These are phyloP conservation scores for Blastocystis sp. DNA, from an alignment of 352 stramenopile species.

Conservation along the genomic window DNA sequence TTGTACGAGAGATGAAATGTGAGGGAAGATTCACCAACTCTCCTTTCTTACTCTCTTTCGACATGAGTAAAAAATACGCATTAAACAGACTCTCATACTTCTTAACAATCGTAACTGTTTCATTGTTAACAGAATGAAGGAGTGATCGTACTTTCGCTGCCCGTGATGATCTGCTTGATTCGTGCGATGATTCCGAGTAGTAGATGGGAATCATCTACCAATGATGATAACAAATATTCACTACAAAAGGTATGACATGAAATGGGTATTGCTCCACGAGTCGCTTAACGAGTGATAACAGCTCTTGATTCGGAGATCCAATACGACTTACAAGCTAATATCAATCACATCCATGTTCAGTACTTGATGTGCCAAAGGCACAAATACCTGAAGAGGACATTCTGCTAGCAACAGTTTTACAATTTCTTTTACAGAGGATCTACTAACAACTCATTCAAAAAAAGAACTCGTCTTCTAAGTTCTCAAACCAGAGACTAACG, in stretches of 20 bases:
- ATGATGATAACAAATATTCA: neutral
- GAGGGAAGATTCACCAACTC: neutral
- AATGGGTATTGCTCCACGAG: neutral
- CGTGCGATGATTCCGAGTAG: neutral
- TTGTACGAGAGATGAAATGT: neutral
- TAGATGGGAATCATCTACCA: constrained; percentile 17
- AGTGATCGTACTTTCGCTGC: neutral
- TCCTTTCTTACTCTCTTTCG: neutral
- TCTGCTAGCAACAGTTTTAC: neutral
- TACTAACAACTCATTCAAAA: neutral
- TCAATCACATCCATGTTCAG: neutral
- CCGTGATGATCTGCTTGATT: neutral
- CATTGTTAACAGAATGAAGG: neutral
- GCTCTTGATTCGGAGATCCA: neutral
- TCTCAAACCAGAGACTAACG: constrained; percentile 40
- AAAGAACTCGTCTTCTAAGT: neutral
- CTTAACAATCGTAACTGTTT: neutral
- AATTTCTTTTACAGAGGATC: neutral
- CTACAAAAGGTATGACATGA: constrained; percentile 39
- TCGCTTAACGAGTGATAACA: neutral
- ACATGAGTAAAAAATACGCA: constrained; percentile 3
- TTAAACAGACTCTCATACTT: neutral
- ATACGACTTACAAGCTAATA: constrained; percentile 35
- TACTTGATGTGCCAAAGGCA: constrained; percentile 41
- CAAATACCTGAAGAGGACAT: constrained; percentile 1